Evolutionary conservation across 441 rosid species (phyloP).

Genomic region (Brassica balearica): DNA sequence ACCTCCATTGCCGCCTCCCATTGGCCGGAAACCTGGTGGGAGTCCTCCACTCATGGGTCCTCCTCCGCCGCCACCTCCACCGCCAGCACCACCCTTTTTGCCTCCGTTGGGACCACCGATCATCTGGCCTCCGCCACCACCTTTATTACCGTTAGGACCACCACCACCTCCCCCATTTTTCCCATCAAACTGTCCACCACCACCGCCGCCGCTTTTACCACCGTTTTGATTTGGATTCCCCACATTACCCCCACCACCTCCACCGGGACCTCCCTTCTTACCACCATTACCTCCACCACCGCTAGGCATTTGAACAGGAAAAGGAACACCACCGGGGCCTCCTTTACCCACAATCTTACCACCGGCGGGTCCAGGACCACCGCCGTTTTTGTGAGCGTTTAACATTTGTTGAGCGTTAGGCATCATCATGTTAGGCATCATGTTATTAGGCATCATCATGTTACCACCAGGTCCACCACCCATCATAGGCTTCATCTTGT

Average conservation of each 20-base stretch:
- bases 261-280: slow-evolving; percentile 57
- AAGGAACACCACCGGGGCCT: slow-evolving; percentile 46
- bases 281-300: slow-evolving; percentile 54
- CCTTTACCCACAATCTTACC: slow-evolving; percentile 39
- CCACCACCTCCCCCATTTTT: slow-evolving; percentile 52
- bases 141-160: slow-evolving; percentile 34
- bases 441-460: slow-evolving; percentile 53
- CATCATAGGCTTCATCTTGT: slow-evolving; percentile 63
- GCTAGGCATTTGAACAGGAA: slow-evolving; percentile 49
- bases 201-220: slow-evolving; percentile 50
- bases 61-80: slow-evolving; percentile 40
- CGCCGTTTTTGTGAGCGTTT: slow-evolving; percentile 62
- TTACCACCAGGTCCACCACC: slow-evolving; percentile 44
- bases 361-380: slow-evolving; percentile 46
- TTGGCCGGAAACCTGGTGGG: slow-evolving; percentile 44
- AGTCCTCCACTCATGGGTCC: slow-evolving; percentile 55
- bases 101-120: slow-evolving; percentile 49
- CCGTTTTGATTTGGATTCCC: slow-evolving; percentile 62
- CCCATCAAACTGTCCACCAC: slow-evolving; percentile 50
- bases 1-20: slow-evolving; percentile 36
- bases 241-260: slow-evolving; percentile 45
- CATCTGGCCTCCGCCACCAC: slow-evolving; percentile 45
- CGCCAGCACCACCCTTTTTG: slow-evolving; percentile 50
- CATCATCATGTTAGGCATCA: slow-evolving; percentile 59
- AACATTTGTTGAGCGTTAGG: slow-evolving; percentile 61